phyloP scores from a whole-genome alignment of 176 grass and related monocot species.

The Aechmea fasciata region DNA sequence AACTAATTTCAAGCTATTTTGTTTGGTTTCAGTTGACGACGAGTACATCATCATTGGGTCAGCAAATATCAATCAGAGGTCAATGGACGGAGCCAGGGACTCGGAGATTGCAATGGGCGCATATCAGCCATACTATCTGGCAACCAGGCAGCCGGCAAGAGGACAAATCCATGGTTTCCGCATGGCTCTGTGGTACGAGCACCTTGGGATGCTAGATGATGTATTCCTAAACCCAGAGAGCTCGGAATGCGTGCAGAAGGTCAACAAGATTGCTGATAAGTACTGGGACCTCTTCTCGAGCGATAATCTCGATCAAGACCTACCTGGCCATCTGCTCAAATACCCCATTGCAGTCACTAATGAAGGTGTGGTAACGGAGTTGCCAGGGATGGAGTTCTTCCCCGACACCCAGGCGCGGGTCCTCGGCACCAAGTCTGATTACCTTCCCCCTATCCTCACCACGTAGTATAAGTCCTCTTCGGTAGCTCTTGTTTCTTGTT shows the following conservation, averaged over 20 bases:
- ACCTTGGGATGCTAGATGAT: constrained; percentile 42
- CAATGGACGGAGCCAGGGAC: constrained; percentile 75
- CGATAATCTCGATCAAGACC: constrained; percentile 34
- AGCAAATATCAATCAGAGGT: constrained; percentile 87
- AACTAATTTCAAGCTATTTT: neutral
- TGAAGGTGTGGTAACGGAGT: constrained; percentile 29
- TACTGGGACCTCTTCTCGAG: constrained; percentile 47
- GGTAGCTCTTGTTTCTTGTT: neutral
- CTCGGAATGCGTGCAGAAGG: constrained; percentile 51
- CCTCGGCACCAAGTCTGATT: constrained; percentile 67
- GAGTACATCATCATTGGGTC: constrained; percentile 93
- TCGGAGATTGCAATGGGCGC: constrained; percentile 81
- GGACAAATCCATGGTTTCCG: constrained; percentile 76
- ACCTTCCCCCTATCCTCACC: constrained; percentile 70
- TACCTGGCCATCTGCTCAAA: constrained; percentile 59
- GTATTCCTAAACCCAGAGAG: constrained; percentile 41
- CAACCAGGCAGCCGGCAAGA: constrained; percentile 32
- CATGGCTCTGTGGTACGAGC: constrained; percentile 69
- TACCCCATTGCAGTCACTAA: constrained; percentile 46
- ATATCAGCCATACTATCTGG: constrained; percentile 57
- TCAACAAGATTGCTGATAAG: constrained; percentile 56
- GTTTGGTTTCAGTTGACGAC: constrained; percentile 52
- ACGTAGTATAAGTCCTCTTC: constrained; percentile 23
- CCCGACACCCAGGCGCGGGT: constrained; percentile 58
- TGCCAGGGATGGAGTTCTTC: constrained; percentile 54